Conservation (phyloP, 345 rosid genomes). For the Brassica nigra region DNA sequence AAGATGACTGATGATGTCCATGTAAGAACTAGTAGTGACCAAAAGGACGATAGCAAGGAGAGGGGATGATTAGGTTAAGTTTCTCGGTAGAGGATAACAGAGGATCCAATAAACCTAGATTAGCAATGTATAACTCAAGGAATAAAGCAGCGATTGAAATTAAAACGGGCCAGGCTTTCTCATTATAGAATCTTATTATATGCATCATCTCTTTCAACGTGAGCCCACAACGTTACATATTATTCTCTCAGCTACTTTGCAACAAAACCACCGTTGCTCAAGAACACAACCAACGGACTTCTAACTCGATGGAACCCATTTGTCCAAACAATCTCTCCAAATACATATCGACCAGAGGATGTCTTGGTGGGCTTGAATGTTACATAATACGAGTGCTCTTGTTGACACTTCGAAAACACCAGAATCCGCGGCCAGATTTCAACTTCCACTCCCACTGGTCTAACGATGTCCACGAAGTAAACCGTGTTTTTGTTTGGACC, state of each 20-base stretch:
- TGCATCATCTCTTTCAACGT: no score
- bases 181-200: neutral
- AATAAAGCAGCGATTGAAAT: neutral
- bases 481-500: slow-evolving; percentile 44
- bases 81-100: neutral
- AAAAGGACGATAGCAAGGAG: no score
- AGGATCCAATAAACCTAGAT: no score
- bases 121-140: neutral
- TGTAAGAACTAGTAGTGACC: neutral
- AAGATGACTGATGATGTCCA: slow-evolving; percentile 18
- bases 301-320: slow-evolving; percentile 66
- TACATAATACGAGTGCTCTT: slow-evolving; percentile 51
- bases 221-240: neutral
- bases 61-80: no score
- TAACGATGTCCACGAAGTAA: slow-evolving; percentile 44
- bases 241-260: neutral
- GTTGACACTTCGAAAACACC: slow-evolving; percentile 44
- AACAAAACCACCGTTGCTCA: slow-evolving; percentile 20
- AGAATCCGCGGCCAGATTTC: slow-evolving; percentile 58
- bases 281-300: slow-evolving; percentile 57
- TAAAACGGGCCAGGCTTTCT: neutral
- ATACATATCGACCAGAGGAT: slow-evolving; percentile 55
- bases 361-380: slow-evolving; percentile 50
- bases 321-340: slow-evolving; percentile 68
- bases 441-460: slow-evolving; percentile 64